These are phyloP conservation scores for Irpex rosettiformis DNA, from an alignment of 1,284 basidiomycete genomes.

Conservation along the genomic window DNA sequence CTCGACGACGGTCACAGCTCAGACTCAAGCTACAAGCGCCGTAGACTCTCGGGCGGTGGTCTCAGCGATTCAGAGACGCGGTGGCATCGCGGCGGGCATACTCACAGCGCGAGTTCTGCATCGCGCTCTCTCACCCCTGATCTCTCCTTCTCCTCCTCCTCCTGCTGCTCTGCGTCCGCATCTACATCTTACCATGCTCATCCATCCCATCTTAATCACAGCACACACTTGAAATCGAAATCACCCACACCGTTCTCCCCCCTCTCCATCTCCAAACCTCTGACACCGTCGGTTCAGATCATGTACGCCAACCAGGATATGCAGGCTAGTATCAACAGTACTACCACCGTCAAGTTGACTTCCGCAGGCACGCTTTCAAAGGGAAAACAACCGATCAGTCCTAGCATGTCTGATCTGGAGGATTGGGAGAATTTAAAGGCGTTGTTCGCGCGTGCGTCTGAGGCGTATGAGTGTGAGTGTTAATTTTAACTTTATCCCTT, in stretches of 20 bases:
- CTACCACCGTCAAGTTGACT: no score
- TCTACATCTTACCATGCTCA: conserved; percentile 3
- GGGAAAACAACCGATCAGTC: conserved; percentile 16
- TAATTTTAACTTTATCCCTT: neutral
- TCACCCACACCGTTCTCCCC: no score
- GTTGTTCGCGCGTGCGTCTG: conserved; percentile 50
- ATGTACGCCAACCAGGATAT: conserved; percentile 2
- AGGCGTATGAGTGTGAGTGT: conserved; percentile 54
- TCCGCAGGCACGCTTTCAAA: no score
- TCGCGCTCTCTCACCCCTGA: conserved; percentile 14
- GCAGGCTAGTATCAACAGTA: conserved; percentile 8
- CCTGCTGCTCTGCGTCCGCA: conserved; percentile 9
- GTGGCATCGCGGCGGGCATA: conserved; percentile 14
- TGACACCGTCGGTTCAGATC: no score
- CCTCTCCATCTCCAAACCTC: no score
- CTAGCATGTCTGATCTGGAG: conserved; percentile 35
- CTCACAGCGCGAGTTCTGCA: no score
- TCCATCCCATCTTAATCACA: no score
- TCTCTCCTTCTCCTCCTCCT: neutral
- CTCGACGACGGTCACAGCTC: conserved; percentile 28
- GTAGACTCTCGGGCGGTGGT: conserved; percentile 24
- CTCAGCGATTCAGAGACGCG: conserved; percentile 20
- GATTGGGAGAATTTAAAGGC: conserved; percentile 69
- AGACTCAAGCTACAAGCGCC: conserved; percentile 26
- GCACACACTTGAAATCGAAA: no score